Base-by-base conservation (phyloP, 2,329 filamentous ascomycete species). In the Verticillium klebahnii region DNA sequence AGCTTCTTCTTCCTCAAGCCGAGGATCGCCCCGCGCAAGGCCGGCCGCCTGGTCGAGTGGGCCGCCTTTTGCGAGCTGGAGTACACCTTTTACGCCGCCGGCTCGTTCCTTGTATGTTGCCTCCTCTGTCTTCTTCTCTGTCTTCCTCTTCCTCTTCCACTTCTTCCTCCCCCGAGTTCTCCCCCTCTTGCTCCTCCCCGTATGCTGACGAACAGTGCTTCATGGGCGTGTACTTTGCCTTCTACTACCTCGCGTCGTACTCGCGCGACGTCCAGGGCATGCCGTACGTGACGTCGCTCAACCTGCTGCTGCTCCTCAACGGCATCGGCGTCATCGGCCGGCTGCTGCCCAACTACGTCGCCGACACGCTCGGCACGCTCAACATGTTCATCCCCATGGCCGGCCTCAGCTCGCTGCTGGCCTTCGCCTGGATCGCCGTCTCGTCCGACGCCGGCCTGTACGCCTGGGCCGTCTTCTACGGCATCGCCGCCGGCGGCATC, bases 251-350 rank as follows among this genome's bases (percentile, higher is more conserved):
- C 36, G 74, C 80, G 0, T 75, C 80, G 0, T 87, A 79, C 70
- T 77, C 76, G 40, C 75, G 78, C 23, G 74, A 77, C 36, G 72
- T 76, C 7, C 71, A 82, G 32, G 69, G 71, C 1, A 63, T 86
- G 4, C 70, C 72, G 2, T 84, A 82, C 68, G 73, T 74, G 3
- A 76, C 79, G 37, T 81, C 85, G 5, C 80, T 90, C 58, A 82
- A 88, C 67, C 71, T 91, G 8, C 75, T 91, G 14, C 78, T 90
- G 31, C 76, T 90, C 3, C 77, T 90, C 69, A 92, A 91, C 72
- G 86, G 83, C 23, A 78, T 86, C 12, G 86, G 88, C 1, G 61
- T 85, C 15, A 62, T 84, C 2, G 86, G 86, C 11, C 83, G 88
- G 0, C 62, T 89, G 12, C 65, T 85, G 0, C 86, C 86, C 0